A percentile compares a stretch with the other conserved stretches of the same genome.
Evolutionary conservation across 805 yeast genomes (phyloP).

Genomic region (Teunomyces cretensis): DNA sequence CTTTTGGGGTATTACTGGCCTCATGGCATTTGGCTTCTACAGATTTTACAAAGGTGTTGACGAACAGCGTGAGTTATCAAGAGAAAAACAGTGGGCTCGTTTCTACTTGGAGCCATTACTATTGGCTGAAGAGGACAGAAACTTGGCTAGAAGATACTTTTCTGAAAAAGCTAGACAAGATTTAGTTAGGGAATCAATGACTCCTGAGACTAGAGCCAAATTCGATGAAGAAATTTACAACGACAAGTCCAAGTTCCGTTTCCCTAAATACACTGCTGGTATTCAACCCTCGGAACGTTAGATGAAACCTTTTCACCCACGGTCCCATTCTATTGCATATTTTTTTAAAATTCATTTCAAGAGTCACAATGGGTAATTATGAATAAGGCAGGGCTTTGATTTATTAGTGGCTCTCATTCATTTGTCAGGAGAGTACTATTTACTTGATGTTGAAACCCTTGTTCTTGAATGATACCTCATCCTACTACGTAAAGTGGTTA

Average conservation of each 20-base stretch:
- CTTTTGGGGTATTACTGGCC: constrained; percentile 60
- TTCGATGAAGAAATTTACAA: constrained; percentile 44
- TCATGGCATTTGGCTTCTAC: constrained; percentile 74
- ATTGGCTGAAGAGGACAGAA: constrained; percentile 81
- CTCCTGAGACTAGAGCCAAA: constrained; percentile 36
- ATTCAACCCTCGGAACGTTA: constrained; percentile 31
- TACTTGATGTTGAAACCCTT: not conserved
- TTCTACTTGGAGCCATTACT: constrained; percentile 70
- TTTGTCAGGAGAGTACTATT: not conserved
- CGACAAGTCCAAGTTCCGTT: constrained; percentile 44
- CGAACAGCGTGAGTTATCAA: constrained; percentile 69
- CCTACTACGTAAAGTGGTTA: constrained; percentile 2
- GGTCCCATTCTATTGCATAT: not conserved
- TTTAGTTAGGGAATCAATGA: constrained; percentile 42
- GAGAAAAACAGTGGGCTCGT: constrained; percentile 80
- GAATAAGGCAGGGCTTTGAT: constrained; percentile 1
- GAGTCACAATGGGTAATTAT: constrained; percentile 1
- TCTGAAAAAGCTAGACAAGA: constrained; percentile 70
- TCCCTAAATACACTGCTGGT: constrained; percentile 44
- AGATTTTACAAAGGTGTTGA: constrained; percentile 63
- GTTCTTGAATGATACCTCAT: constrained; percentile 3
- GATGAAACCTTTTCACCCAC: not conserved
- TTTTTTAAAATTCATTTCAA: constrained; percentile 1
- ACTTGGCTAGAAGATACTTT: constrained; percentile 65
- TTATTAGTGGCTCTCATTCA: not conserved